phyloP scores from a whole-genome alignment of 177 flowering plant species.

The Vitis hybrid region DNA sequence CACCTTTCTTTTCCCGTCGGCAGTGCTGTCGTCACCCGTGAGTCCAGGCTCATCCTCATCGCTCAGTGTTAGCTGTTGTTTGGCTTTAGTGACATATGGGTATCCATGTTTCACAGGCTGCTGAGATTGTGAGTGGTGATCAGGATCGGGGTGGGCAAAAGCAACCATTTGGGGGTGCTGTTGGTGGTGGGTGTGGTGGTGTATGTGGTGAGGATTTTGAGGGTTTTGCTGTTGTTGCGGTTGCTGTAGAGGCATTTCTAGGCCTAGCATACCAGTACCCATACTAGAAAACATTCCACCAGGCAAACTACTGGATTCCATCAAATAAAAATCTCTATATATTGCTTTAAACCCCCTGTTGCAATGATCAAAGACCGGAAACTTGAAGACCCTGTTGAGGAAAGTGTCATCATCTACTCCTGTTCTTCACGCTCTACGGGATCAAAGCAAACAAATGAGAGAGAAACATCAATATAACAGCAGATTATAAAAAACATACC shows the following conservation, averaged over 20 bases:
- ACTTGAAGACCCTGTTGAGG: slow-evolving; percentile 1
- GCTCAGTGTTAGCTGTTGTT: slow-evolving; percentile 38
- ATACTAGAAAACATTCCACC: slow-evolving; percentile 46
- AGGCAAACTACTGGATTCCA: slow-evolving; percentile 57
- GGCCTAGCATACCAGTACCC: slow-evolving; percentile 60
- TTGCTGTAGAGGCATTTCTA: slow-evolving; percentile 75
- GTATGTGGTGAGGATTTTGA: slow-evolving; percentile 28
- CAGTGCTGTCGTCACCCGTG: slow-evolving; percentile 36
- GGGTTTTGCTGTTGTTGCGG: slow-evolving; percentile 27
- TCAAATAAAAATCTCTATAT: slow-evolving; percentile 6
- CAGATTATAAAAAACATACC: neutral
- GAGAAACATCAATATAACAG: neutral
- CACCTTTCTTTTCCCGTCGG: slow-evolving; percentile 46
- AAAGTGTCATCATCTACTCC: neutral
- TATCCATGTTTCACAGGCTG: slow-evolving; percentile 18
- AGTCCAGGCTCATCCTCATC: slow-evolving; percentile 73
- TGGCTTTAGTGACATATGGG: slow-evolving; percentile 17
- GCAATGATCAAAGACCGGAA: neutral
- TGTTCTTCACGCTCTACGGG: neutral
- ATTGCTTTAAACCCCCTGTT: neutral
- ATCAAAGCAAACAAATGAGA: neutral
- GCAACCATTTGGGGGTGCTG: slow-evolving; percentile 39
- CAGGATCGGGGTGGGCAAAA: slow-evolving; percentile 33
- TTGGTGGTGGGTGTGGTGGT: slow-evolving; percentile 25
- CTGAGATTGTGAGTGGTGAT: slow-evolving; percentile 27